phyloP scores from a whole-genome alignment of 2,329 filamentous ascomycete genomes.

The Penicillium sp. region DNA sequence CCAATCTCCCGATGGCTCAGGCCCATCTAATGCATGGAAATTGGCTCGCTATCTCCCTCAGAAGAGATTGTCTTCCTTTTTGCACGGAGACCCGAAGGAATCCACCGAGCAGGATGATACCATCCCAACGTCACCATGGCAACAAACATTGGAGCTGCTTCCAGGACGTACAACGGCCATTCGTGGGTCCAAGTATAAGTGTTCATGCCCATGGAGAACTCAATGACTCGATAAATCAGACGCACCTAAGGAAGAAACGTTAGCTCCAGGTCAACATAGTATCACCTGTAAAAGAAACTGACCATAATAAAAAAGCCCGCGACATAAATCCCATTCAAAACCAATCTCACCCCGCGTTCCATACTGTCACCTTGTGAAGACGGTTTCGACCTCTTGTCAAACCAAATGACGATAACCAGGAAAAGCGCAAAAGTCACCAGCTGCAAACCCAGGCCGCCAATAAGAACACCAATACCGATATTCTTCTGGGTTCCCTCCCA shows the following conservation, averaged over 20 bases:
- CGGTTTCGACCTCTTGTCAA: neutral
- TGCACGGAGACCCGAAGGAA: conserved; percentile 32
- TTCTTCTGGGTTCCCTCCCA: neutral
- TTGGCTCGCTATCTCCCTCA: neutral
- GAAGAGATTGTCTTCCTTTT: neutral
- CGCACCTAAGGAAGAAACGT: conserved; percentile 52
- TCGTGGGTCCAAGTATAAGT: conserved; percentile 59
- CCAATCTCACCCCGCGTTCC: neutral
- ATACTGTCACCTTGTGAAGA: neutral
- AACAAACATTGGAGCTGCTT: conserved; percentile 53
- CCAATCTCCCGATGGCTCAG: neutral
- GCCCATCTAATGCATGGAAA: neutral
- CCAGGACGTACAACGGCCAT: conserved; percentile 61
- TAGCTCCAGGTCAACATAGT: too few relatives aligned
- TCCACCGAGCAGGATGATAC: conserved; percentile 55
- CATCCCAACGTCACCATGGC: conserved; percentile 58
- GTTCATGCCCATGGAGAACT: conserved; percentile 60
- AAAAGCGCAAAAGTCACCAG: conserved; percentile 2
- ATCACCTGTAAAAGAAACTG: neutral
- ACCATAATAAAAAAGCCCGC: neutral
- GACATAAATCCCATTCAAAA: conserved; percentile 2
- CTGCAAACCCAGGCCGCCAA: neutral
- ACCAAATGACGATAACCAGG: neutral
- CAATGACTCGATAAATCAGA: conserved; percentile 60
- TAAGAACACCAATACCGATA: neutral